Evolutionary conservation across 2,329 filamentous ascomycete species (phyloP).

Genomic region (Cercospora zeae-maydis): DNA sequence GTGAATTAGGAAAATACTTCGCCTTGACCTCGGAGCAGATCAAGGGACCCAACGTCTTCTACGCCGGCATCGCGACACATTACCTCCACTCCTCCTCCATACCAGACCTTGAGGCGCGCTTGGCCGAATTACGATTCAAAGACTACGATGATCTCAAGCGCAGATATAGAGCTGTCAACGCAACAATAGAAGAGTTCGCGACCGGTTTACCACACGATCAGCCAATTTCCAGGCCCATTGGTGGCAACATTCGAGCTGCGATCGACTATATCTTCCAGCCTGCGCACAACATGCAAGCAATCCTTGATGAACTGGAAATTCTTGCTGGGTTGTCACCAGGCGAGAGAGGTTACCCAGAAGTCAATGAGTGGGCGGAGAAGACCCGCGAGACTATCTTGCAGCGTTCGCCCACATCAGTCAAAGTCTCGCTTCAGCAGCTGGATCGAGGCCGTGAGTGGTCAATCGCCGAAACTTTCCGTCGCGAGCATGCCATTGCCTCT

Average conservation of each 20-base stretch:
- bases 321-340: slow-evolving; percentile 41
- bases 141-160: slow-evolving; percentile 65
- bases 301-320: slow-evolving; percentile 62
- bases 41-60: slow-evolving; percentile 79
- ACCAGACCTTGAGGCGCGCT: slow-evolving; percentile 72
- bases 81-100: slow-evolving; percentile 90
- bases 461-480: slow-evolving; percentile 79
- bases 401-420: slow-evolving; percentile 81
- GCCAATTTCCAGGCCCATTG: slow-evolving; percentile 38
- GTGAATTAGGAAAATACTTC: slow-evolving; percentile 83
- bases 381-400: slow-evolving; percentile 71
- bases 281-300: slow-evolving; percentile 59
- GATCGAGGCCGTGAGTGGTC: slow-evolving; percentile 70
- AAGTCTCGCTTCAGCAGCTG: slow-evolving; percentile 82
- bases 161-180: slow-evolving; percentile 71
- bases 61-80: slow-evolving; percentile 89
- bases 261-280: slow-evolving; percentile 66
- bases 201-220: slow-evolving; percentile 78
- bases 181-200: slow-evolving; percentile 85
- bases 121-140: slow-evolving; percentile 83
- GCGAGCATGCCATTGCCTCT: slow-evolving; percentile 77
- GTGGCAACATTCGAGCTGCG: slow-evolving; percentile 66
- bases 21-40: slow-evolving; percentile 84
- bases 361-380: slow-evolving; percentile 71
- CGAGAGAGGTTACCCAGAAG: slow-evolving; percentile 40